Percentiles rank a stretch among this genome's conserved stretches.
Conservation (phyloP, 768 basidiomycete species). For the Trametes cinnabarina region DNA sequence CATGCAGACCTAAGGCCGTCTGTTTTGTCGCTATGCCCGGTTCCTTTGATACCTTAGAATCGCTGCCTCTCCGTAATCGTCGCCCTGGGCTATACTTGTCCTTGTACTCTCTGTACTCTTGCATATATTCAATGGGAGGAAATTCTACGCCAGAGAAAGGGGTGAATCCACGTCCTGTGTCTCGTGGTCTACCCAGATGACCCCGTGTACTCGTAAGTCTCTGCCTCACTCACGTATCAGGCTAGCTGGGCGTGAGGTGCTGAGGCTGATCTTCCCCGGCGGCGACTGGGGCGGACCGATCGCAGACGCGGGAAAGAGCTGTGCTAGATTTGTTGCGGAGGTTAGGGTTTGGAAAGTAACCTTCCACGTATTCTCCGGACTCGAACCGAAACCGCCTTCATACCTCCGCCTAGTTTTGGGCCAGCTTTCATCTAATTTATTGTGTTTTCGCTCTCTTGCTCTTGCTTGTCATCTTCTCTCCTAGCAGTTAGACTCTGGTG, state of each 20-base stretch:
- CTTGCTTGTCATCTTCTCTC: neutral
- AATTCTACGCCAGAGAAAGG: neutral
- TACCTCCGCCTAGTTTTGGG: neutral
- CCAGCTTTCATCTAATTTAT: constrained; percentile 15
- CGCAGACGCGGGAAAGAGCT: constrained; percentile 3
- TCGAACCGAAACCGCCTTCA: neutral
- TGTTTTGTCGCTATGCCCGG: neutral
- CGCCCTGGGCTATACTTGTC: constrained; percentile 2
- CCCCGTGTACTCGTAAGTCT: no score
- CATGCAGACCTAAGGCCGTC: constrained; percentile 25
- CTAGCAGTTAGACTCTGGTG: neutral
- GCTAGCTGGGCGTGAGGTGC: no score
- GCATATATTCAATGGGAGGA: constrained; percentile 7
- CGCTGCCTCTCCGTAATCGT: neutral
- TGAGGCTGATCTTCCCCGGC: no score
- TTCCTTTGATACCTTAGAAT: constrained; percentile 10
- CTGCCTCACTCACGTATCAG: no score
- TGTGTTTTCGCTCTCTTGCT: constrained; percentile 3
- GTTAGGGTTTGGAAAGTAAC: constrained; percentile 11
- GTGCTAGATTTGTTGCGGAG: constrained; percentile 1
- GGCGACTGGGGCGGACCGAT: no score
- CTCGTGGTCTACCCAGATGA: no score
- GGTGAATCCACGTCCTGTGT: no score
- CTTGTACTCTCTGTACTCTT: constrained; percentile 11
- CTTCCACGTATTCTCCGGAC: constrained; percentile 18